Evolutionary conservation across 805 yeast species (phyloP), one percentile per base, ranked within the genome.

Genomic region (Candida takata): DNA sequence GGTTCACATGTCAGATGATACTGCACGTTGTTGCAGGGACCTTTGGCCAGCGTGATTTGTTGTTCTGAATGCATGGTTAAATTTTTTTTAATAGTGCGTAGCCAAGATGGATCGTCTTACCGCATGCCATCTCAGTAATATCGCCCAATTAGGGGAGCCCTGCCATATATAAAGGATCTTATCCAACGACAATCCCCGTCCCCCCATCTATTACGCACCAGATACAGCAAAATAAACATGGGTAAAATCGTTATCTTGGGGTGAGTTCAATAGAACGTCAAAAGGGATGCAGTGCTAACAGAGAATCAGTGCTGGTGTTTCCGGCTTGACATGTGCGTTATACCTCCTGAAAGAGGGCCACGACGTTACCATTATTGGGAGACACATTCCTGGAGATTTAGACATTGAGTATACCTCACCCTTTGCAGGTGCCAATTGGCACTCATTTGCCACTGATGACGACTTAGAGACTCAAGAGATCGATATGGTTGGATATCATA

Each of bases 361-460:
- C 42, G 55, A 57, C 16, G 69, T 71, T 6, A 58, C 68, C 2
- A 56, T 72, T 18, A 47, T 72, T 3, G 69, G 69, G 1, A 55
- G 60, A 19, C 58, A 69, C 42, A 51, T 77, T 19, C 84, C 84
- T 2, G 80, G 82, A 1, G 84, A 78, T 35, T 49, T 61, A 21
- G 66, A 68, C 34, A 60, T 67, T 27, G 66, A 67, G 8, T 79
- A 74, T 49, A 68, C 83, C 3, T 75, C 82, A 0, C 84, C 85
- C 4, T 72, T 65, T 52, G 86, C 85, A 1, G 86, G 86, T 4
- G 87, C 85, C 31, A 74, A 79, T 46, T 79, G 85, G 84, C 65
- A 62, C 32, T 71, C 81, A 10, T 74, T 76, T 57, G 84, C 83
- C 3, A 27, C 46, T 1, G 39, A 42, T 1, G 60, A 61, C 4